Conservation (phyloP, 495 filamentous ascomycete genomes). For the Stereocaulon alpinum region DNA sequence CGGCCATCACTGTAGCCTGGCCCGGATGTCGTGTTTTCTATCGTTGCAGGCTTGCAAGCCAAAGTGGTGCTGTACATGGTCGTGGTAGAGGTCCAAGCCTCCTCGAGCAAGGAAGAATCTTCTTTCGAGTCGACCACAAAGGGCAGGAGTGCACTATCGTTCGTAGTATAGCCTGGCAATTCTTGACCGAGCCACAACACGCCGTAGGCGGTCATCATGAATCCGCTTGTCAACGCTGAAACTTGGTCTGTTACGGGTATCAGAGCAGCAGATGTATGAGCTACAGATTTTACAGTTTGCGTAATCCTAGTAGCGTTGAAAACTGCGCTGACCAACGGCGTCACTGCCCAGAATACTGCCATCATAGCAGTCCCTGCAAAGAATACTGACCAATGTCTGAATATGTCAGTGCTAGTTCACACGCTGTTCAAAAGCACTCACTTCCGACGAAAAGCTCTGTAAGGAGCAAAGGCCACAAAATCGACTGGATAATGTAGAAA, state of each 20-base stretch:
- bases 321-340: conserved; percentile 33
- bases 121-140: conserved; percentile 20
- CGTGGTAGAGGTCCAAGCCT: conserved; percentile 27
- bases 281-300: conserved; percentile 14
- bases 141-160: conserved; percentile 28
- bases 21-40: conserved; percentile 6
- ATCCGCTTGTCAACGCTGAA: conserved; percentile 18
- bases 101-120: not conserved
- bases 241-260: conserved; percentile 21
- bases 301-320: conserved; percentile 20
- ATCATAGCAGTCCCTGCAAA: conserved; percentile 30
- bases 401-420: not conserved
- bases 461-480: conserved; percentile 37
- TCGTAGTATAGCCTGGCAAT: conserved; percentile 32
- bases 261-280: not conserved
- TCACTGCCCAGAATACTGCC: conserved; percentile 35
- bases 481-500: conserved; percentile 40
- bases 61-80: conserved; percentile 28
- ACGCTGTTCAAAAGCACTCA: conserved; percentile 3
- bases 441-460: conserved; percentile 31
- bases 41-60: conserved; percentile 26
- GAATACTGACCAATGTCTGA: conserved; percentile 37
- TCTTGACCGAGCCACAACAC: conserved; percentile 30
- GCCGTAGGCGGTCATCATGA: conserved; percentile 29
- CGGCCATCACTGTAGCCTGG: conserved; percentile 23